phyloP scores from a whole-genome alignment of 495 filamentous ascomycete genomes.

The Rhypophila decipiens region DNA sequence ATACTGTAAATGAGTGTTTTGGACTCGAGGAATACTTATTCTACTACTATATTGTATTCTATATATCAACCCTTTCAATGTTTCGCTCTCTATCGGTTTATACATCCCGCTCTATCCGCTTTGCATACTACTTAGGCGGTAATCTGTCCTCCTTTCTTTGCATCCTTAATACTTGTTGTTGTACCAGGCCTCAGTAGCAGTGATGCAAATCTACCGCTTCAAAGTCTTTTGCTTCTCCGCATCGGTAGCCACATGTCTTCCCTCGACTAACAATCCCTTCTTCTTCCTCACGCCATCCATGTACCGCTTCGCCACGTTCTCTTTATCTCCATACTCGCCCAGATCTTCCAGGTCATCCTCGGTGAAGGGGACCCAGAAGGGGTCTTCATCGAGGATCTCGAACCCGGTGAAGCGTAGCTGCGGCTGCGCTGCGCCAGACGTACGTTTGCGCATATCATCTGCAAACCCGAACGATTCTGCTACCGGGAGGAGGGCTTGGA shows the following conservation, averaged over 20 bases:
- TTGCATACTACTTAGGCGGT: no score
- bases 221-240: slow-evolving; percentile 99
- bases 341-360: slow-evolving; percentile 96
- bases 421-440: slow-evolving; percentile 81
- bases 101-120: no score
- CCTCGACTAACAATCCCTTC: slow-evolving; percentile 83
- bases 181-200: no score
- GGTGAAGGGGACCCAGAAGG: slow-evolving; percentile 94
- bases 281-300: slow-evolving; percentile 79
- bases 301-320: slow-evolving; percentile 94
- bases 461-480: slow-evolving; percentile 93
- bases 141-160: no score
- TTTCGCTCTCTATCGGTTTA: no score
- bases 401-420: slow-evolving; percentile 92
- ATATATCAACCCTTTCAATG: no score
- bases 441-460: slow-evolving; percentile 92
- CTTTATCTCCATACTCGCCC: slow-evolving; percentile 82
- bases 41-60: no score
- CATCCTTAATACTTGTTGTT: no score
- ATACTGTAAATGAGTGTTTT: no score
- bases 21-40: no score
- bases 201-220: slow-evolving; percentile 64
- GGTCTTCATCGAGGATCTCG: slow-evolving; percentile 86
- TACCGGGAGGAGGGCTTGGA: slow-evolving; percentile 77
- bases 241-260: slow-evolving; percentile 62